A percentile compares a stretch with the other conserved stretches of the same genome.
Conservation (phyloP, 1,284 basidiomycete genomes). For the Pascua guehoae region DNA sequence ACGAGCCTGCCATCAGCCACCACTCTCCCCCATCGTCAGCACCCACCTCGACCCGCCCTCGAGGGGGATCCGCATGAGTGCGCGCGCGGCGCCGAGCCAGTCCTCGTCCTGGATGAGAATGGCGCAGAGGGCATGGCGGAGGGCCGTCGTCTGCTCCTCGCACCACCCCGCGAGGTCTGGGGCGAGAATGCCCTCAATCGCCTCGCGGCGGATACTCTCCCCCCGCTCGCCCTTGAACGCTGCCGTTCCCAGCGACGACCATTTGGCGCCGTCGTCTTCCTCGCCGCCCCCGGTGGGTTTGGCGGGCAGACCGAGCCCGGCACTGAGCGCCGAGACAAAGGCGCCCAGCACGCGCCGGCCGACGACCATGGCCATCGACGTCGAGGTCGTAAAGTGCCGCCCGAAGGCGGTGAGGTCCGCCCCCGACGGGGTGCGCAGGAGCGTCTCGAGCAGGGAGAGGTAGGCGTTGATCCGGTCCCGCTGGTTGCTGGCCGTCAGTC, state of each 20-base stretch:
- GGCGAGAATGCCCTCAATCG: conserved; percentile 38
- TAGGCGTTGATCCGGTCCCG: conserved; percentile 80
- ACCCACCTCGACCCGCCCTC: conserved; percentile 82
- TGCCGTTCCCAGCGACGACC: conserved; percentile 24
- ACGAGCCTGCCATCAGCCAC: conserved; percentile 56
- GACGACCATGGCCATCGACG: conserved; percentile 40
- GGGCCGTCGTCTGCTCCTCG: conserved; percentile 86
- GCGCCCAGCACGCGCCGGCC: conserved; percentile 40
- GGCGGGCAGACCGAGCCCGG: conserved; percentile 15
- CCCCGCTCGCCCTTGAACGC: conserved; percentile 31
- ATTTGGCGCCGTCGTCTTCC: conserved; percentile 22
- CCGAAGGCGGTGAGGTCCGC: conserved; percentile 49
- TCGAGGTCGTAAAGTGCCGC: conserved; percentile 38
- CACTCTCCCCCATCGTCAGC: not conserved
- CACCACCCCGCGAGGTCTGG: conserved; percentile 62
- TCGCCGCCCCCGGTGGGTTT: conserved; percentile 15
- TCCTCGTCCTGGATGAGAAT: conserved; percentile 86
- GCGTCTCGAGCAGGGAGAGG: conserved; percentile 39
- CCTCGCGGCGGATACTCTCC: conserved; percentile 20
- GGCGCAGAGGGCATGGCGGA: conserved; percentile 82
- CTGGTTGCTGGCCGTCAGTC: conserved; percentile 50
- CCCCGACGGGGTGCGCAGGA: conserved; percentile 53
- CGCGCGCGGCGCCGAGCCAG: conserved; percentile 85
- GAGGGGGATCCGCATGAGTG: conserved; percentile 83
- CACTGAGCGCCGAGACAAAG: conserved; percentile 33